Conservation (phyloP, 495 filamentous ascomycete species). For the Penicillium nucicola region DNA sequence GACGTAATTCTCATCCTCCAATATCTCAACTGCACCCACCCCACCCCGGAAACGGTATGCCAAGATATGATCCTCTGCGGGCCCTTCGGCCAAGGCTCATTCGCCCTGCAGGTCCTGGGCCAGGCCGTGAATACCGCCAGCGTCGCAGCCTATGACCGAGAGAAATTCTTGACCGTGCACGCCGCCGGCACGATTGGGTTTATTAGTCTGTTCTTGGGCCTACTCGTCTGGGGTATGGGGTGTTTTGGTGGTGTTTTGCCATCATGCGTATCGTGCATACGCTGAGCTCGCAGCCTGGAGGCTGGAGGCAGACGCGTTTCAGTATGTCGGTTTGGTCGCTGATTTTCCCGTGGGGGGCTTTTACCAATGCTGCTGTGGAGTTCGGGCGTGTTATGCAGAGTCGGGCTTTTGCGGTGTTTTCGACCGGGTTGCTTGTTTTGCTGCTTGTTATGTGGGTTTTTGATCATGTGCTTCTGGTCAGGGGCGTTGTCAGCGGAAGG, state of each 20-base stretch:
- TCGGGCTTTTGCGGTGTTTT: conserved; percentile 27
- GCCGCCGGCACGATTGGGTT: conserved; percentile 17
- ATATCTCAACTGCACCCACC: conserved; percentile 21
- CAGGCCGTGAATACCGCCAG: conserved; percentile 12
- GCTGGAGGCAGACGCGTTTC: conserved; percentile 15
- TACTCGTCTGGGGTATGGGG: conserved; percentile 31
- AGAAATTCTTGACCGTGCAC: conserved; percentile 20
- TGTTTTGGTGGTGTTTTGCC: conserved; percentile 36
- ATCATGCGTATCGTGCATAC: conserved; percentile 30
- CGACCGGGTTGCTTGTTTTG: conserved; percentile 23
- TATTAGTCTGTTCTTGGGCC: conserved; percentile 18
- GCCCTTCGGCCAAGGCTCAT: conserved; percentile 31
- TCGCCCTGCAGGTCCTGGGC: conserved; percentile 29
- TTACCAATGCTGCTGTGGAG: conserved; percentile 29
- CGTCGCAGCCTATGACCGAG: conserved; percentile 27
- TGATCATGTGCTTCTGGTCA: conserved; percentile 23
- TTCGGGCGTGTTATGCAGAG: conserved; percentile 29
- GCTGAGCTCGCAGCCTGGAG: conserved; percentile 17
- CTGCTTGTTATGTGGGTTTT: conserved; percentile 18
- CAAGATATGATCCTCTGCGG: conserved; percentile 39
- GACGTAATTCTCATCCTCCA: conserved; percentile 22
- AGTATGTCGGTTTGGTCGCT: conserved; percentile 26
- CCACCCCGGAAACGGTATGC: conserved; percentile 18
- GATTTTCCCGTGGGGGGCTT: conserved; percentile 33
- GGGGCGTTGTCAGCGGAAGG: conserved; percentile 21